Base-by-base conservation (phyloP, 1,284 basidiomycete genomes). In the Leccinum angustisporum region DNA sequence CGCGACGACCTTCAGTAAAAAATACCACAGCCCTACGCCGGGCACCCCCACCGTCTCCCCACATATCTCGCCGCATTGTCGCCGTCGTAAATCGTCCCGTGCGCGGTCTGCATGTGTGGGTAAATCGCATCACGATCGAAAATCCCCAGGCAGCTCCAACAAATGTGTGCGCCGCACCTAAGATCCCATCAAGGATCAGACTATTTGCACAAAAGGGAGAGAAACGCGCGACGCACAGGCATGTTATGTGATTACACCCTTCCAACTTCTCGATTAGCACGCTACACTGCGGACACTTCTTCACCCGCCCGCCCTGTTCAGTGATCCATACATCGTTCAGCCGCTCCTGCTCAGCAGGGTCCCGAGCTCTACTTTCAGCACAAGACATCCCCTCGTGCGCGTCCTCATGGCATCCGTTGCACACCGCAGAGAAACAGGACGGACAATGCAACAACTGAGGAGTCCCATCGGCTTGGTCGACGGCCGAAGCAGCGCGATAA, bases 191-290 rank as follows among this genome's bases (percentile, higher is more conserved):
- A n/a, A 65, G 71, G 18, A 18, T 46, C 18, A 46, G 43, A 46
- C 65, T 83, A 85, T 67, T 83, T 77, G 51, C 43, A 18, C 43
- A 46, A 10, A 46, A 84, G 36, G 0, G 36, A 11, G 10, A 11
- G 18, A 46, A 13, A 11, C 10, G 13, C 14, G 25, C 25, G 11
- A 46, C 67, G 11, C 34, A 74, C 71, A 36, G 38, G 66, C 84
- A 86, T 7, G 70, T 64, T 75, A 86, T 81, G 66, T 86, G 85
- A 67, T 85, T 85, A 69, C 84, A 86, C 1, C 85, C 85, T 21
- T 78, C 81, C 21, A 64, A 71, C 65, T 84, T 85, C 68, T 84
- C 78, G 52, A 84, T 81, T 64, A 68, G 77, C 4, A 80, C 74
- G 2, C 65, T 67, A 64, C 84, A 86, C 11, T 66, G 63, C 0